Evolutionary conservation across 1,284 basidiomycete genomes (phyloP), one percentile per base, ranked within the genome.

Genomic region (Schizophyllum commune): DNA sequence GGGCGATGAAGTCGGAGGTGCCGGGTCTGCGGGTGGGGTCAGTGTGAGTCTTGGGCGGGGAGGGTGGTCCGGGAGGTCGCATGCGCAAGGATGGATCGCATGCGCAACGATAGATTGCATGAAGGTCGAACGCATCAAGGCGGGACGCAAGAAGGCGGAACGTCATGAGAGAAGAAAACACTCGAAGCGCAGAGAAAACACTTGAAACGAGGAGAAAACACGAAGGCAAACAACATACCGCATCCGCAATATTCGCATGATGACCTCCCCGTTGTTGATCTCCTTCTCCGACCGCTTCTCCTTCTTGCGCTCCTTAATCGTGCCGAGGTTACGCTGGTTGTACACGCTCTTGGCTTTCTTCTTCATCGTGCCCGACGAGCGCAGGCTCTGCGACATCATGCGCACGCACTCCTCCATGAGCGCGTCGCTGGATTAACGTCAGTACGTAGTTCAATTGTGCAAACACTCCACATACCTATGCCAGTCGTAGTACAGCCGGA

Each of bases 371-470:
- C 90, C 84, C 4, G 85, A 81, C 22, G 86, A 83, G 11, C 86
- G 83, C 56, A 97, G 75, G 39, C 82, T 90, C 74, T 85, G 87
- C 73, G 91, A 92, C 89, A 89, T 96, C 82, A 92, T 89, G 4
- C 92, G 85, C 33, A 98, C 94, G 69, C 95, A 98, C 76, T 98
- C 95, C 73, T 97, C 93, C 94, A 96, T 96, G 47, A 96, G 77
- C 15, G 87, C 88, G 70, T 96, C 94, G 53, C 91, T 94, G n/a
- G n/a, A n/a, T n/a, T n/a, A n/a, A n/a, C n/a, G n/a, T n/a, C n/a
- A n/a, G n/a, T n/a, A n/a, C n/a, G n/a, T n/a, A n/a, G n/a, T n/a
- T n/a, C n/a, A n/a, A n/a, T n/a, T n/a, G n/a, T n/a, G n/a, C n/a
- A n/a, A n/a, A n/a, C n/a, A n/a, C n/a, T n/a, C n/a, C n/a, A n/a